Evolutionary conservation across 371 early-diverging fungal genomes (phyloP).

Genomic region (Apophysomyces sp.): DNA sequence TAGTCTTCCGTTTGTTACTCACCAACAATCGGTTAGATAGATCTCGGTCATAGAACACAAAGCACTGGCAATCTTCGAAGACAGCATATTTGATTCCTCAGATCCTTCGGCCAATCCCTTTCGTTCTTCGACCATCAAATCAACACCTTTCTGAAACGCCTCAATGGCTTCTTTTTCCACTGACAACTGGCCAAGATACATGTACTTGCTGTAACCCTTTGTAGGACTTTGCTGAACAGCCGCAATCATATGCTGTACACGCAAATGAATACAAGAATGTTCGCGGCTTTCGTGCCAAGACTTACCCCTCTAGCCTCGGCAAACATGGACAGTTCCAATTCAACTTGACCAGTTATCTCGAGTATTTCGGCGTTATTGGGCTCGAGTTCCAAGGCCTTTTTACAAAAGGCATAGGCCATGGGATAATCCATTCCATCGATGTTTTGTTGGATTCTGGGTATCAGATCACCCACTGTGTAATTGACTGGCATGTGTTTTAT

Average conservation of each 20-base stretch:
- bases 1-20: conserved; percentile 11
- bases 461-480: conserved; percentile 63
- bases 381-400: conserved; percentile 67
- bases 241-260: conserved; percentile 58
- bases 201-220: conserved; percentile 75
- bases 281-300: background rate
- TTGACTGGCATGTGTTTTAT: conserved; percentile 4
- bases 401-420: conserved; percentile 70
- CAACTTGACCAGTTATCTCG: conserved; percentile 72
- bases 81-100: conserved; percentile 47
- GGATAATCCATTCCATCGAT: conserved; percentile 77
- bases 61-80: conserved; percentile 76
- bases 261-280: background rate
- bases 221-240: conserved; percentile 70
- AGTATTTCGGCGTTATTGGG: conserved; percentile 65
- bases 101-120: conserved; percentile 20
- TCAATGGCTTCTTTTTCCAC: conserved; percentile 74
- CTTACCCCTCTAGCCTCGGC: conserved; percentile 68
- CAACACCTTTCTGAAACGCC: conserved; percentile 82
- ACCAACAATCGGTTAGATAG: conserved; percentile 96
- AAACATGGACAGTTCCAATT: conserved; percentile 71
- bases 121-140: conserved; percentile 56
- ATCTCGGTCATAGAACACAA: conserved; percentile 94
- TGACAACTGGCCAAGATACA: conserved; percentile 90
- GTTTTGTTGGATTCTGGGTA: conserved; percentile 69